Percentiles rank a stretch among this genome's conserved stretches.
These are phyloP conservation scores for Candida caryicola DNA, from an alignment of 805 yeast species.

Conservation along the genomic window DNA sequence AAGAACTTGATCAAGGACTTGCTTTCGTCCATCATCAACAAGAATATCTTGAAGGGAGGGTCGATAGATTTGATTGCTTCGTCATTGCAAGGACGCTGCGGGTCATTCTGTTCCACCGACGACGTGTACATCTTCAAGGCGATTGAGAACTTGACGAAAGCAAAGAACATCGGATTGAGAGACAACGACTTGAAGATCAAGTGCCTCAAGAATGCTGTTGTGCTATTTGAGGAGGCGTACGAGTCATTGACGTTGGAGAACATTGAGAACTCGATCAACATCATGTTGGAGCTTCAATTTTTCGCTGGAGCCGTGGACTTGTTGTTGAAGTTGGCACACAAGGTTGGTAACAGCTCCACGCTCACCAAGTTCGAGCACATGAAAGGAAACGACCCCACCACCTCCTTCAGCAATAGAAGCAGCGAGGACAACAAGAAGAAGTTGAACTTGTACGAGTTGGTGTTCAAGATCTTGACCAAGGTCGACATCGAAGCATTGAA, in stretches of 20 bases:
- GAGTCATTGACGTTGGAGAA: constrained; percentile 76
- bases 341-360: constrained; percentile 37
- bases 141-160: constrained; percentile 83
- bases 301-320: constrained; percentile 85
- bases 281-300: constrained; percentile 73
- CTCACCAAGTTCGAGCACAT: constrained; percentile 5
- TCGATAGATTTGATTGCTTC: constrained; percentile 88
- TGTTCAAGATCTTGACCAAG: constrained; percentile 71
- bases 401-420: constrained; percentile 6
- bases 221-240: constrained; percentile 74
- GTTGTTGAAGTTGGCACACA: constrained; percentile 70
- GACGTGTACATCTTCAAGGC: constrained; percentile 95
- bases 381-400: constrained; percentile 1
- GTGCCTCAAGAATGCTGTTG: constrained; percentile 71
- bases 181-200: constrained; percentile 67
- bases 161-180: constrained; percentile 67
- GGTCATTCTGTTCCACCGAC: constrained; percentile 88
- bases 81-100: constrained; percentile 87
- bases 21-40: constrained; percentile 83
- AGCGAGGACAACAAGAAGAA: constrained; percentile 20
- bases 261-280: constrained; percentile 73
- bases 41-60: constrained; percentile 86
- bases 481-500: constrained; percentile 64
- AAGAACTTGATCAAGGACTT: constrained; percentile 77
- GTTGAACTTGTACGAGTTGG: constrained; percentile 49